Percentiles rank a stretch among this genome's conserved stretches.
Conservation (phyloP, 176 grass and related monocot genomes). For the Elymus sibiricus region DNA sequence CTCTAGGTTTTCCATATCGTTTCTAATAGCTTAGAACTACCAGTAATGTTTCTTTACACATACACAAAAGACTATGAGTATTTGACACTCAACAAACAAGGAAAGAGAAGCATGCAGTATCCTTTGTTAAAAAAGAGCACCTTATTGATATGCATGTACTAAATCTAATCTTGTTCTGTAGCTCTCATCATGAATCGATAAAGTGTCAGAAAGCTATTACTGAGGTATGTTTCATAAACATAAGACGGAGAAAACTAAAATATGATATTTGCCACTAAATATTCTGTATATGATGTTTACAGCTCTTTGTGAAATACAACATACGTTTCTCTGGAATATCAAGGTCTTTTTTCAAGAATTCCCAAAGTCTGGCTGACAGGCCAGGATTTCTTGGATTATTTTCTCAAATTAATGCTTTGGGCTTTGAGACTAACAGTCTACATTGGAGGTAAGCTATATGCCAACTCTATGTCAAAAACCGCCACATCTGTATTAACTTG, state of each 20-base stretch:
- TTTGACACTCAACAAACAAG: neutral
- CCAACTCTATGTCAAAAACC: neutral
- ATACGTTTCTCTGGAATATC: constrained; percentile 94
- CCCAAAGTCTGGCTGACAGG: constrained; percentile 41
- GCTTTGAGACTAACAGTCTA: constrained; percentile 69
- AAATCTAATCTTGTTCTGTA: constrained; percentile 39
- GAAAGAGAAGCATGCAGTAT: constrained; percentile 18
- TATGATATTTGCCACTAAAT: constrained; percentile 17
- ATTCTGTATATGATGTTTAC: constrained; percentile 33
- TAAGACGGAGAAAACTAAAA: constrained; percentile 14
- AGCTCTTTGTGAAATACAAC: constrained; percentile 98
- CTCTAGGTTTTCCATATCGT: neutral
- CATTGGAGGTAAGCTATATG: constrained; percentile 83
- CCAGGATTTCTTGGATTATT: constrained; percentile 63
- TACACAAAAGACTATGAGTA: neutral
- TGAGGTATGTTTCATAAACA: constrained; percentile 52
- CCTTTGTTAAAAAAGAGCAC: constrained; percentile 3
- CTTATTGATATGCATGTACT: constrained; percentile 17
- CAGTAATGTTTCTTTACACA: constrained; percentile 10
- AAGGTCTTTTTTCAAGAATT: constrained; percentile 77
- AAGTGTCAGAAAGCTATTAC: constrained; percentile 95
- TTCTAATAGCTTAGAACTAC: neutral
- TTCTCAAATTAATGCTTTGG: constrained; percentile 83
- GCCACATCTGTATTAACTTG: neutral
- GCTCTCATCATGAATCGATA: constrained; percentile 87